A percentile compares a stretch with the other conserved stretches of the same genome.
These are phyloP conservation scores for Pholiota microspora DNA, from an alignment of 768 basidiomycete genomes.

Conservation along the genomic window DNA sequence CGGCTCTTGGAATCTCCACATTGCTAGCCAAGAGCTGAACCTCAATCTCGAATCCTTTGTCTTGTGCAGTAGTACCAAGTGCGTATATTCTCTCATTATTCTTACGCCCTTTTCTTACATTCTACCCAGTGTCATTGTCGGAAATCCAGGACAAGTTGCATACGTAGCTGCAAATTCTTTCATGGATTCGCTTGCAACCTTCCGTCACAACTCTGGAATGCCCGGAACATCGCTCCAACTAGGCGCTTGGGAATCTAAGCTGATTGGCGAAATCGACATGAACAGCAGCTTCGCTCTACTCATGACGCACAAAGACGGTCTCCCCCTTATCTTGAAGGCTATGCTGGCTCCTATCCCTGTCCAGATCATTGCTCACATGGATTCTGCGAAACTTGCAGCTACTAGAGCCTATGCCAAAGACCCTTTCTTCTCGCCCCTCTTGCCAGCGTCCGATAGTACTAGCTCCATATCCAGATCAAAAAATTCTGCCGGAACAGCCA, in stretches of 20 bases:
- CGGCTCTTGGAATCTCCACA: conserved; percentile 32
- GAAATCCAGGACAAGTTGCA: conserved; percentile 27
- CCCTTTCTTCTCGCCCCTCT: conserved; percentile 21
- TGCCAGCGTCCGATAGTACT: conserved; percentile 7
- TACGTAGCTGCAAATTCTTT: conserved; percentile 29
- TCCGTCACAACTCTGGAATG: conserved; percentile 24
- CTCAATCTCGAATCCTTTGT: conserved; percentile 28
- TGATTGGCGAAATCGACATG: conserved; percentile 21
- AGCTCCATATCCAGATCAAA: conserved; percentile 6
- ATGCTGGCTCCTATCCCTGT: conserved; percentile 22
- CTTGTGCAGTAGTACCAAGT: conserved; percentile 30
- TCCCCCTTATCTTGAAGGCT: conserved; percentile 21
- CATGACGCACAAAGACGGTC: conserved; percentile 20
- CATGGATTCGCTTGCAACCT: conserved; percentile 28
- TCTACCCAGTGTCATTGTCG: conserved; percentile 22
- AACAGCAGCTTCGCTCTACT: conserved; percentile 19
- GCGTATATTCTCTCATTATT: conserved; percentile 8
- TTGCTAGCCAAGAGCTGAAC: conserved; percentile 23
- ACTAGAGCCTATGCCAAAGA: conserved; percentile 21
- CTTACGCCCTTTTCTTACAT: background rate
- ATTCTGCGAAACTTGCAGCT: conserved; percentile 17
- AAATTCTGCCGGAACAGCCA: conserved; percentile 17
- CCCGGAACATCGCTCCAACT: conserved; percentile 28
- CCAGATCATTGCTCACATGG: conserved; percentile 21
- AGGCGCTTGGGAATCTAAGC: conserved; percentile 29